A percentile compares a stretch with the other conserved stretches of the same genome.
Evolutionary conservation across 2,329 filamentous ascomycete species (phyloP).

Genomic region (Clonostachys chloroleuca): DNA sequence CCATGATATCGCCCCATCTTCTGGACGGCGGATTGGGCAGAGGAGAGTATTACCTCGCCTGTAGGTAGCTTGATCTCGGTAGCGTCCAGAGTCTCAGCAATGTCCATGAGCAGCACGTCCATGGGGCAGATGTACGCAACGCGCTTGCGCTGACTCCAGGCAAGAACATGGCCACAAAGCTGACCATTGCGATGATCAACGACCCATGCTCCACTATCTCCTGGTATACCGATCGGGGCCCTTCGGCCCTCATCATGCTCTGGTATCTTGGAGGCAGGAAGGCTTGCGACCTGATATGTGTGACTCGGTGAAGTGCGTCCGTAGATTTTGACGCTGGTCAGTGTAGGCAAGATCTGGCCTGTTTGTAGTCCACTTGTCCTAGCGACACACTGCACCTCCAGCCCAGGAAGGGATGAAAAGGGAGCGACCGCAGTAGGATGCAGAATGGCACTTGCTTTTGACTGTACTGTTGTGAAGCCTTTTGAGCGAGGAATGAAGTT

Average conservation of each 20-base stretch:
- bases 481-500: constrained; percentile 59
- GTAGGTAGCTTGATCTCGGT: constrained; percentile 67
- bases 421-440: constrained; percentile 56
- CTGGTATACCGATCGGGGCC: constrained; percentile 62
- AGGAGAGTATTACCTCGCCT: constrained; percentile 34
- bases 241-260: constrained; percentile 9
- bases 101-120: constrained; percentile 84
- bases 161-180: constrained; percentile 85
- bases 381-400: constrained; percentile 83
- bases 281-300: constrained; percentile 55
- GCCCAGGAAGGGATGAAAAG: constrained; percentile 60
- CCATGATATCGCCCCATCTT: no score
- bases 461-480: constrained; percentile 4
- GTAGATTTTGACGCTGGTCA: constrained; percentile 83
- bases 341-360: constrained; percentile 71
- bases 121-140: constrained; percentile 94
- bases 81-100: constrained; percentile 72
- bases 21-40: constrained; percentile 3
- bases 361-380: constrained; percentile 80
- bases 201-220: constrained; percentile 92
- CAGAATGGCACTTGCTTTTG: constrained; percentile 23
- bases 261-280: constrained; percentile 8
- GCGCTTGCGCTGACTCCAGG: constrained; percentile 75
- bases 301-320: constrained; percentile 78
- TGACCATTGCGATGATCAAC: constrained; percentile 74